Base-by-base conservation (phyloP, 768 basidiomycete genomes). In the Lactarius indigo region DNA sequence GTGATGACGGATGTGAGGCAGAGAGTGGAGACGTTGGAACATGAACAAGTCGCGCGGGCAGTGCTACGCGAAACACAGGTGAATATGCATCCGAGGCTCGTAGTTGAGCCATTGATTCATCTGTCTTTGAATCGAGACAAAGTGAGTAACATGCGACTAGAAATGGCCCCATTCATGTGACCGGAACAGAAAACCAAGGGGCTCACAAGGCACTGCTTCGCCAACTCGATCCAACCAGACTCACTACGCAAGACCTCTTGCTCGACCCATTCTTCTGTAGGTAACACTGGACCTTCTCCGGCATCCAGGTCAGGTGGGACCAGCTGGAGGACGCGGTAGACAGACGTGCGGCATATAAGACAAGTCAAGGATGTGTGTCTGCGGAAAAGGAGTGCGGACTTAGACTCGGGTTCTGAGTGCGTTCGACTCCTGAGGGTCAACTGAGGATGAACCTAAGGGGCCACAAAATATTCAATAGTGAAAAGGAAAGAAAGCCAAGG, bases 231-330 rank as follows among this genome's bases (percentile, higher is more conserved):
- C 89, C 89, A 91, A 13, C 91, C 91, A 61, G 74, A 84, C 39
- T 79, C 76, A 70, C 87, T 88, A 76, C 85, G 85, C 76, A 92
- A 79, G 59, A 85, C 78, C 72, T 90, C 89, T 59, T 84, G 82
- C 77, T 92, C 91, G 7, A 85, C 86, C 88, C 89, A 92, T 55
- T 90, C 89, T 61, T 88, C 85, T 1, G 85, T 85, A 18, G 91
- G 89, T 58, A 91, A 77, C 18, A 91, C 76, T 3, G 86, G 84
- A 9, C 88, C 86, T 62, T 88, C 87, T 58, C 82, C 82, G 17
- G 80, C 79, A 66, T 88, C 87, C 8, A 85, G 75, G 62, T 88
- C 87, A 57, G 78, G 75, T 47, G 84, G 78, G 60, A 87, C 81
- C 35, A 80, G 76, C 71, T 90, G 89, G 69, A 80, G 78, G 33